Evolutionary conservation across 305 asterid genomes (phyloP), one percentile per base, ranked within the genome.

Genomic region (Ajuga reptans): DNA sequence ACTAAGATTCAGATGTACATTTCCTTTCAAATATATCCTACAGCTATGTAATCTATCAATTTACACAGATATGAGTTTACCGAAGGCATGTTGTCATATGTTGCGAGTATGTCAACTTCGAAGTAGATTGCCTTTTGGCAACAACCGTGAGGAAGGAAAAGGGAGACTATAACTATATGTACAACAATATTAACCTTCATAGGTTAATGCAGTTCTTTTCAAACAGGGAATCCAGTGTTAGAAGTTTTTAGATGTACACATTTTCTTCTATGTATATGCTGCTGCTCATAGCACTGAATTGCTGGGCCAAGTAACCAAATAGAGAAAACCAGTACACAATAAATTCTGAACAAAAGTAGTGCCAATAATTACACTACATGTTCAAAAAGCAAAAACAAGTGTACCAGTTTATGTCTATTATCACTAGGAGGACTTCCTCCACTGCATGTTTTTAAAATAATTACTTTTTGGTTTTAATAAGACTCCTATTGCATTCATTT

Each of bases 1-100:
- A 77, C 74, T 69, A 61, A 45, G 66, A 63, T 73, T 69, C 53
- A 69, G 67, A 70, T 17, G 57, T 70, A 70, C 36, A 50, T 51
- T 60, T 63, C 47, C 33, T 43, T 27, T 65, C 47, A 69, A 64
- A 63, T 66, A 1, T 36, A 66, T 60, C 62, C 54, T n/a, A 37
- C 52, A 70, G 53, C 52, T 49, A 45, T 45, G 50, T 49, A 41
- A 72, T 47, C 52, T 7, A 36, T 51, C 21, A 47, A 62, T 36
- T 15, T n/a, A 55, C 65, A 42, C 18, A 59, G 6, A 15, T 7
- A 59, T 62, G 45, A 34, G 37, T 63, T 5, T 61, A 66, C 21
- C 51, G 1, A 47, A 57, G 27, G 8, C 42, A 51, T 43, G 15
- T 18, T 15, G 14, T 34, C 54, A 42, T 42, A 77, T 37, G 67